Conservation (phyloP, 331 rosid species). For the Malus hybrid region DNA sequence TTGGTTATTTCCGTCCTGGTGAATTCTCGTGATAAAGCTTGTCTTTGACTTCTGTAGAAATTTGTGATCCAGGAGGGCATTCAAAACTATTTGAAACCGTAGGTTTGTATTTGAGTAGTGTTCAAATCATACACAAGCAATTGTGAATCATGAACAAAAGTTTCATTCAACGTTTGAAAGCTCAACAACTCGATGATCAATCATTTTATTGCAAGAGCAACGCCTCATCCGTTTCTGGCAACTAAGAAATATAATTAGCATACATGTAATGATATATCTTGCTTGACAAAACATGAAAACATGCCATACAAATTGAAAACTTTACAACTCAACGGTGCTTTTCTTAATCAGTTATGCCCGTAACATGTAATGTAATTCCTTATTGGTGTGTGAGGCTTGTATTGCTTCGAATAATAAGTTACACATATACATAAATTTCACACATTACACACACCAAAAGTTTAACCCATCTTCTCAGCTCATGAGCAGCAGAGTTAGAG, state of each 20-base stretch:
- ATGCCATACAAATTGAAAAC: not conserved
- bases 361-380: not conserved
- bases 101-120: not conserved
- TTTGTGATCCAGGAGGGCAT: conserved; percentile 3
- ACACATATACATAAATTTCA: too few relatives aligned
- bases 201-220: not conserved
- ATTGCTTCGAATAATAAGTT: not conserved
- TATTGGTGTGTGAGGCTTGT: not conserved
- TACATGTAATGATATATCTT: not conserved
- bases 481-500: not conserved
- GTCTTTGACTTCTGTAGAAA: not conserved
- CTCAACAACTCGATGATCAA: not conserved
- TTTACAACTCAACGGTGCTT: not conserved
- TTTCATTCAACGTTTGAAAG: not conserved
- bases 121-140: not conserved
- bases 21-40: conserved; percentile 6
- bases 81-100: not conserved
- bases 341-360: not conserved
- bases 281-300: not conserved
- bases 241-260: not conserved
- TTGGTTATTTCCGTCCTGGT: conserved; percentile 66
- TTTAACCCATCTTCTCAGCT: not conserved
- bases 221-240: not conserved
- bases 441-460: not conserved
- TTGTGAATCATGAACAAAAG: not conserved